phyloP scores from a whole-genome alignment of 257 asterid genomes.

The Salvia miltiorrhiza region DNA sequence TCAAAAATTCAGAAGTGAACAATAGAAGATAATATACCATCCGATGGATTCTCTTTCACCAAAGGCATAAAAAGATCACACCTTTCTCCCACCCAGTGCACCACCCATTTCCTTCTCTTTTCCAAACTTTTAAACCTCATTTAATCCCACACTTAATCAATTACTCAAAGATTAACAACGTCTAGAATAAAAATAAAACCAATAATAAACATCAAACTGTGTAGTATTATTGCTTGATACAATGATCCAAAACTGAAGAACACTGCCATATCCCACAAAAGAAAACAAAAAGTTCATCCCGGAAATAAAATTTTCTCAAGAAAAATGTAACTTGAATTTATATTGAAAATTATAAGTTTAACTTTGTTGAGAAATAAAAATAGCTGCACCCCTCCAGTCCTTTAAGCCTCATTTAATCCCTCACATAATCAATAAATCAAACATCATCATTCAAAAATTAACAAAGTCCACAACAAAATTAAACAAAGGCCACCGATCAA shows the following conservation, averaged over 20 bases:
- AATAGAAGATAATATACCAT: not conserved
- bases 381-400: not conserved
- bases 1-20: not conserved
- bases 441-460: constrained; percentile 8
- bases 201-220: not conserved
- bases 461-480: constrained; percentile 12
- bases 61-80: not conserved
- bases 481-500: not conserved
- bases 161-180: not conserved
- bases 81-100: not conserved
- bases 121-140: not conserved
- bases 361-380: not conserved
- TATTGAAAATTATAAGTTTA: not conserved
- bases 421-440: constrained; percentile 4
- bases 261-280: not conserved
- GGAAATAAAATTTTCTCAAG: not conserved
- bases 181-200: not conserved
- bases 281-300: constrained; percentile 1
- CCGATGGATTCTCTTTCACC: not conserved
- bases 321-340: not conserved
- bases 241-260: not conserved
- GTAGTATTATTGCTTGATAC: not conserved
- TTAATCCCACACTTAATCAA: constrained; percentile 8
- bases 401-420: not conserved
- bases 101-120: constrained; percentile 6